A percentile compares a stretch with the other conserved stretches of the same genome.
These are phyloP conservation scores for Dothistroma septosporum DNA, from an alignment of 2,329 filamentous ascomycete species.

Conservation along the genomic window DNA sequence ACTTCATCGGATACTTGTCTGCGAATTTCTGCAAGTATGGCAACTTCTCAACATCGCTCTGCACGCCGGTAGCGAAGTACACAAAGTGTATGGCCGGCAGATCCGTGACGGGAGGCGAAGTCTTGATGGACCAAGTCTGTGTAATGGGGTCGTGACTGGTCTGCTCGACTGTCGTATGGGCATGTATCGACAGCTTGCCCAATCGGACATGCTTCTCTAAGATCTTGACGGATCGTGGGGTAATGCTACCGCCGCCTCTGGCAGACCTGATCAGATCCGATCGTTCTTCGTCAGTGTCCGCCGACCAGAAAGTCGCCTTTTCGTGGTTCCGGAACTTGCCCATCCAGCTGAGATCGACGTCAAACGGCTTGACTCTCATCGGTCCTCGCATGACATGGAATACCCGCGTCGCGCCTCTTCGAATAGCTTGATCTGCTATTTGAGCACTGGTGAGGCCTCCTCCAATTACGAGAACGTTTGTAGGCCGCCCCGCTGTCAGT, in stretches of 20 bases:
- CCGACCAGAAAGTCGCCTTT: slow-evolving; percentile 72
- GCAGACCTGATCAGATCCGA: slow-evolving; percentile 62
- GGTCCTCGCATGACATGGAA: slow-evolving; percentile 64
- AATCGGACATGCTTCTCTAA: slow-evolving; percentile 56
- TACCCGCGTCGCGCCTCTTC: slow-evolving; percentile 62
- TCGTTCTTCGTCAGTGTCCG: slow-evolving; percentile 66
- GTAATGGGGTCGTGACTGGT: slow-evolving; percentile 48
- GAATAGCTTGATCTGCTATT: slow-evolving; percentile 61
- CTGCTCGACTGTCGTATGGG: slow-evolving; percentile 53
- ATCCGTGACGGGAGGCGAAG: slow-evolving; percentile 49
- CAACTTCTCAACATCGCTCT: slow-evolving; percentile 58
- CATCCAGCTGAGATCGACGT: slow-evolving; percentile 73
- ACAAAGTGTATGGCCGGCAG: slow-evolving; percentile 60
- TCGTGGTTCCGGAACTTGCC: slow-evolving; percentile 76
- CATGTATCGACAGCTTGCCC: slow-evolving; percentile 53
- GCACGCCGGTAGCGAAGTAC: slow-evolving; percentile 71
- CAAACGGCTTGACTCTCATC: slow-evolving; percentile 68
- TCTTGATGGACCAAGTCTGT: slow-evolving; percentile 51
- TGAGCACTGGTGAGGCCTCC: slow-evolving; percentile 75
- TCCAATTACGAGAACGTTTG: slow-evolving; percentile 66
- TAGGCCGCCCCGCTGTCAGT: slow-evolving; percentile 49
- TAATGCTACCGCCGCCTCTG: slow-evolving; percentile 72
- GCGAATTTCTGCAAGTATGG: slow-evolving; percentile 60
- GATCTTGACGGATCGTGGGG: slow-evolving; percentile 63
- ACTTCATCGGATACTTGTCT: slow-evolving; percentile 57